Conservation (phyloP, 1,284 basidiomycete species). For the Leccinum insolens region DNA sequence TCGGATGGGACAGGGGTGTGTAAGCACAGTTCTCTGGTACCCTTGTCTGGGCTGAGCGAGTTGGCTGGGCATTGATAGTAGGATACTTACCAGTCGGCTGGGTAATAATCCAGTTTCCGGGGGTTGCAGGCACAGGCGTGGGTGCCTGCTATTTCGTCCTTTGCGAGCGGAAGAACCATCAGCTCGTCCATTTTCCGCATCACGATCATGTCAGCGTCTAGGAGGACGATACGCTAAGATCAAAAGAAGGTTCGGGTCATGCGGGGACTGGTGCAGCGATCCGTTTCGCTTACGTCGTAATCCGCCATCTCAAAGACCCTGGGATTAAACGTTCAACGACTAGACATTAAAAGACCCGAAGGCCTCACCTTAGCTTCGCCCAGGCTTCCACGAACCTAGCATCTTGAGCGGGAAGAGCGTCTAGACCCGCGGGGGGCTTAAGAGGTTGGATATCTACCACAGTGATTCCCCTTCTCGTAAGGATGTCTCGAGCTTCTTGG, state of each 20-base stretch:
- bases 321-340: neutral
- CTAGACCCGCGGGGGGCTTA: constrained; percentile 52
- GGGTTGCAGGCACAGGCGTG: constrained; percentile 97
- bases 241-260: constrained; percentile 3
- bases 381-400: constrained; percentile 84
- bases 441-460: constrained; percentile 66
- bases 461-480: constrained; percentile 56
- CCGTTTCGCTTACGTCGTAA: constrained; percentile 64
- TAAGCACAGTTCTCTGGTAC: constrained; percentile 88
- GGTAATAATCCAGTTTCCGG: constrained; percentile 81
- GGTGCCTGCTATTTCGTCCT: constrained; percentile 79
- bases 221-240: constrained; percentile 73
- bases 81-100: constrained; percentile 77
- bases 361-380: constrained; percentile 81
- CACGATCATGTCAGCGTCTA: constrained; percentile 94
- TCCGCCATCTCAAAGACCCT: constrained; percentile 78
- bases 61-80: constrained; percentile 1
- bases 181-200: constrained; percentile 91
- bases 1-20: constrained; percentile 62
- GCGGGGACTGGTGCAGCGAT: neutral
- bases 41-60: constrained; percentile 50
- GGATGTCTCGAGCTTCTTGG: constrained; percentile 52
- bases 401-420: constrained; percentile 56
- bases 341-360: constrained; percentile 3
- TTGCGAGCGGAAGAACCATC: constrained; percentile 68